A percentile compares a stretch with the other conserved stretches of the same genome.
Evolutionary conservation across 1,139 yeast genomes (phyloP).

Genomic region (Kurtzmaniella quercitrusa): DNA sequence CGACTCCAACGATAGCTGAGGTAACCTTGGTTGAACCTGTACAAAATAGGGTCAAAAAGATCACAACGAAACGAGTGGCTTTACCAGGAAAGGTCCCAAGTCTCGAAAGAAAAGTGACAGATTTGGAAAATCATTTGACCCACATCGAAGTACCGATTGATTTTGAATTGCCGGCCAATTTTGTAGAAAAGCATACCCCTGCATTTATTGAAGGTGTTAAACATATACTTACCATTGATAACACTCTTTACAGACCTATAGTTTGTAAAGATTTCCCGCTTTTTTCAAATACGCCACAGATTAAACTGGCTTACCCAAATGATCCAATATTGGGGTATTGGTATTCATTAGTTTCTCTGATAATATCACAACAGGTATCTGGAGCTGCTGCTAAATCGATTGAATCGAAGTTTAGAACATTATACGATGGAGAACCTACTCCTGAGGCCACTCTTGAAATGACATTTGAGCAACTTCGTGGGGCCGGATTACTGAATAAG

Average conservation of each 20-base stretch:
- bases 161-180: constrained; percentile 35
- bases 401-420: constrained; percentile 37
- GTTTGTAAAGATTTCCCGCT: constrained; percentile 27
- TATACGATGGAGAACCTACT: constrained; percentile 45
- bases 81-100: not conserved
- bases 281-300: constrained; percentile 14
- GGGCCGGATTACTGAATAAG: constrained; percentile 67
- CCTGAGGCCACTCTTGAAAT: constrained; percentile 45
- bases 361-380: constrained; percentile 80
- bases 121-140: constrained; percentile 26
- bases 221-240: constrained; percentile 39
- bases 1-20: not conserved
- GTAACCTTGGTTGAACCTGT: not conserved
- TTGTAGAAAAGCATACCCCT: constrained; percentile 37
- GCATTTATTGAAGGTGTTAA: constrained; percentile 42
- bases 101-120: constrained; percentile 6
- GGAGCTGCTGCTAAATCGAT: constrained; percentile 79
- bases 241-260: constrained; percentile 33
- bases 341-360: constrained; percentile 37
- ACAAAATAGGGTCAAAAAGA: not conserved
- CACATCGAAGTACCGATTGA: constrained; percentile 25
- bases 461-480: constrained; percentile 46
- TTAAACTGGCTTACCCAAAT: constrained; percentile 11
- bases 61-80: not conserved
- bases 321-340: constrained; percentile 38